Base-by-base conservation (phyloP, 441 rosid genomes). In the Brassica balearica region DNA sequence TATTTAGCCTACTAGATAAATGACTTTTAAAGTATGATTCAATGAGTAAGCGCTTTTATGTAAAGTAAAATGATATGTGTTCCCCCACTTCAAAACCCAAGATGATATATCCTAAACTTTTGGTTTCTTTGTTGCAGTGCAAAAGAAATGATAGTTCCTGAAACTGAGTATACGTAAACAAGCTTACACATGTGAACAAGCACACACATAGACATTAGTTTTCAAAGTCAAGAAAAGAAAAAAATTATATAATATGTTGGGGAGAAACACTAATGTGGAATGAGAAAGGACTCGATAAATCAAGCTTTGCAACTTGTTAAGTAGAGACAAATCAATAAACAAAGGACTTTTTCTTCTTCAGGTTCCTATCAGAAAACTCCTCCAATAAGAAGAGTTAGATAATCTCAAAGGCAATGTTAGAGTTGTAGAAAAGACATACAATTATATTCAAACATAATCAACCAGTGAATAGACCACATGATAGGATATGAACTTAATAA, bases 41-140 rank as follows among this genome's bases (percentile, higher is more conserved):
- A 25, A 58, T 23, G 65, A 58, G 64, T 55, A 53, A 38, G 41
- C 27, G n/a, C 20, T 53, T 65, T 17, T 56, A 58, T 66, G 58
- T 7, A 59, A 75, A 41, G 17, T 6, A 59, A 32, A 76, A 51
- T 20, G 36, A 69, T 43, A 51, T 14, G 27, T 69, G 80, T 77
- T 63, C 71, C 80, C 80, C 1, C 7, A 53, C 27, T 70, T 53
- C 80, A 69, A 69, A 69, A 36, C 80, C 80, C 80, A 53, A 77
- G 65, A 70, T 3, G 10, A 20, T 32, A 23, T 8, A 55, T 77
- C 56, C 29, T 23, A 22, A 64, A 65, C 56, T 77, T 53, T 70
- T 77, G 74, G 80, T 77, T 70, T 70, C 75, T 69, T 12, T 9
- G 79, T 25, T 25, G 27, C 27, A 25, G 27, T 25, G 27, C 27